Conservation (phyloP, 352 stramenopile genomes). For the Globisporangium irregulare region DNA sequence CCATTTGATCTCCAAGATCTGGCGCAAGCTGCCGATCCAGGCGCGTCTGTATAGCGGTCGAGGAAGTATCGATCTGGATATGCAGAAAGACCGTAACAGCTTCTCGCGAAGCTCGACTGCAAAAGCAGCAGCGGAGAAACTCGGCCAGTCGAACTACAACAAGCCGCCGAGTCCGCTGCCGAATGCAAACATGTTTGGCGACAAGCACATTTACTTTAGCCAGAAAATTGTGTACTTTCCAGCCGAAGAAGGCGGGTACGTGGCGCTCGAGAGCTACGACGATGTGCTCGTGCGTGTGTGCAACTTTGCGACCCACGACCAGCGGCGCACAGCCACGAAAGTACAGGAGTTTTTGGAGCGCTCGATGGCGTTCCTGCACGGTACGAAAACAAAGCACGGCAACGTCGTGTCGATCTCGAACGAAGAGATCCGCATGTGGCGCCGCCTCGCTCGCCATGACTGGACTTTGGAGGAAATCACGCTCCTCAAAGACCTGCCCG, state of each 20-base stretch:
- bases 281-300: slow-evolving; percentile 74
- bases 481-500: slow-evolving; percentile 16
- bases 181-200: slow-evolving; percentile 23
- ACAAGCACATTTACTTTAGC: slow-evolving; percentile 27
- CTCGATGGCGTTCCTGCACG: slow-evolving; percentile 65
- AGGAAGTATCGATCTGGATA: slow-evolving; percentile 49
- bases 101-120: slow-evolving; percentile 57
- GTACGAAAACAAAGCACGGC: slow-evolving; percentile 61
- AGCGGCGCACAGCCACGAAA: slow-evolving; percentile 65
- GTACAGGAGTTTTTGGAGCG: slow-evolving; percentile 79
- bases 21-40: slow-evolving; percentile 76
- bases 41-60: slow-evolving; percentile 51
- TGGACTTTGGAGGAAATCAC: slow-evolving; percentile 60
- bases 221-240: slow-evolving; percentile 25
- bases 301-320: slow-evolving; percentile 59
- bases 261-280: slow-evolving; percentile 70
- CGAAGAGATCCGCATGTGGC: slow-evolving; percentile 81
- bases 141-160: slow-evolving; percentile 22
- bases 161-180: slow-evolving; percentile 18
- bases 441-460: slow-evolving; percentile 61
- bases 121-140: slow-evolving; percentile 40
- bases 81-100: slow-evolving; percentile 61
- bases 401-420: slow-evolving; percentile 78
- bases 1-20: slow-evolving; percentile 78
- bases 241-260: slow-evolving; percentile 30